Evolutionary conservation across 2,329 filamentous ascomycete genomes (phyloP).

Genomic region (Trichoderma aggressivum): DNA sequence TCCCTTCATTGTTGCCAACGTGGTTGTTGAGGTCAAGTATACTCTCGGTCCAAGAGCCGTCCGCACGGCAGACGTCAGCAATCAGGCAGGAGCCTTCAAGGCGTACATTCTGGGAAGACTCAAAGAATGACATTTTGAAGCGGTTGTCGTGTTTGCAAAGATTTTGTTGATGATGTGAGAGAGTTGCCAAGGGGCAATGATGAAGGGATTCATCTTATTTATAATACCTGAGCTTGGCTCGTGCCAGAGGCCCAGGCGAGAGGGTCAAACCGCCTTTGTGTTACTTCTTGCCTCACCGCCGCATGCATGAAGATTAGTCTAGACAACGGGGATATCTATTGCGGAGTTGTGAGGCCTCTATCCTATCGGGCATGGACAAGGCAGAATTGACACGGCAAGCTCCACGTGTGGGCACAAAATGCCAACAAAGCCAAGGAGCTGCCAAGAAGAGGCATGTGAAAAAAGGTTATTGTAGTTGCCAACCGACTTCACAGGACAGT

Average conservation of each 20-base stretch:
- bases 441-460: not conserved
- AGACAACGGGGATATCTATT: not conserved
- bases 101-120: conserved; percentile 3
- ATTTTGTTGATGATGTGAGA: not conserved
- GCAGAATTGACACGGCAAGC: not conserved
- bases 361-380: not conserved
- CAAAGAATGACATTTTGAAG: not conserved
- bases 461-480: not conserved
- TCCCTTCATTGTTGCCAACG: conserved; percentile 1
- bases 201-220: not conserved
- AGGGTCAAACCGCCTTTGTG: not conserved
- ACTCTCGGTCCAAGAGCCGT: not conserved
- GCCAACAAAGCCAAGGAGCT: not conserved
- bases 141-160: not conserved
- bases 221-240: not conserved
- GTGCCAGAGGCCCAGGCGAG: not conserved
- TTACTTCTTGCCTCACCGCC: not conserved
- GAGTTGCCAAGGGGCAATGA: not conserved
- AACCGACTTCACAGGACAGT: not conserved
- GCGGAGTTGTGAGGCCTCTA: not conserved
- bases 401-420: not conserved
- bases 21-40: conserved; percentile 2
- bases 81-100: conserved; percentile 10
- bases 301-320: not conserved
- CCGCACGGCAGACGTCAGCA: not conserved